Base-by-base conservation (phyloP, 768 basidiomycete species). In the Boletellus emodensis region DNA sequence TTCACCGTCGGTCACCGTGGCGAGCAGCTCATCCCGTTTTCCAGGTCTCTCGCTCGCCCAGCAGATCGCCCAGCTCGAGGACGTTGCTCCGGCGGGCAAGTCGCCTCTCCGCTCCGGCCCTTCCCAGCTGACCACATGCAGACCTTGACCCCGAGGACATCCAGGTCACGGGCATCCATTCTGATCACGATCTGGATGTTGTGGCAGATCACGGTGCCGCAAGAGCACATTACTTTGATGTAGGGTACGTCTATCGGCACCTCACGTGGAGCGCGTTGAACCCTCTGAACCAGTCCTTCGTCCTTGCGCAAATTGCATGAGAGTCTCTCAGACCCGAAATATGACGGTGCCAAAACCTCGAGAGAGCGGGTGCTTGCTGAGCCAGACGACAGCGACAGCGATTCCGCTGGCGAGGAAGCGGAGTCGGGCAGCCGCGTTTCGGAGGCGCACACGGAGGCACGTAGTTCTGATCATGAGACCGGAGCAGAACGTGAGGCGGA, bases 221-320 rank as follows among this genome's bases (percentile, higher is more conserved):
- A 0, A 75, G 85, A 59, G 84, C 85, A 58, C 93, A 95, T 68
- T 96, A 95, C 66, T 62, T 91, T 38, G 83, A 88, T 59, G 89
- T 94, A 35, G 90, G 89, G 89, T 92, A 65, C 53, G 61, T 55
- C 39, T 32, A 49, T 46, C 71, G 24, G 9, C 24, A 28, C 36
- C 20, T 40, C 30, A 47, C 52, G 30, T 46, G 42, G 22, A 42
- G 38, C 44, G 43, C 32, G 30, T n/a, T 40, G 42, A 36, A 56
- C 52, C 49, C 33, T 48, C 33, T 13, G 18, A 22, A 49, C 53
- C 53, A 92, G 89, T 3, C 82, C 82, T 10, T 93, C 90, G 52
- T 68, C 77, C 30, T 63, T 95, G 45, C 78, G 89, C 28, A 85
- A 78, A 61, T 61, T 76, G 33, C 79, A 84, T 14, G 81, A 84